Percentiles rank a stretch among this genome's conserved stretches.
Evolutionary conservation across 108 stramenopile genomes (phyloP).

Genomic region (Cyclotella atomus): DNA sequence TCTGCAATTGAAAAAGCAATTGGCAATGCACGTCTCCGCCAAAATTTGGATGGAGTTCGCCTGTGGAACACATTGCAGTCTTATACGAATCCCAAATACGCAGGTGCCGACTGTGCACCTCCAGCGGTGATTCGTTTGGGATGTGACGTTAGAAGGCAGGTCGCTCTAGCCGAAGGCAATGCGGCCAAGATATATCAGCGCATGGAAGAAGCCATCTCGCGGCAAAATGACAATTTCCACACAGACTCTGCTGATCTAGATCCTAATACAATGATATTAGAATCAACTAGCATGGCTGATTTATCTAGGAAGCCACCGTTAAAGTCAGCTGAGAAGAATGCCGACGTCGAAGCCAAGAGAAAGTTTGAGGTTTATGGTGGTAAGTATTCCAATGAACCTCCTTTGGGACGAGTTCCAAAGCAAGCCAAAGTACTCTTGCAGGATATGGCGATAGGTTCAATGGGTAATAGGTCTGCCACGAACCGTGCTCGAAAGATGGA

Average conservation of each 20-base stretch:
- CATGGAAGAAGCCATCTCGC: conserved; percentile 84
- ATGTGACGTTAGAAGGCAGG: conserved; percentile 79
- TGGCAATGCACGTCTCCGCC: conserved; percentile 72
- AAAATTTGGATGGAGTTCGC: conserved; percentile 83
- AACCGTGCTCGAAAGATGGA: conserved; percentile 22
- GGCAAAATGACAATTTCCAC: conserved; percentile 50
- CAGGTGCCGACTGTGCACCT: conserved; percentile 32
- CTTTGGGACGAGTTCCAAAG: conserved; percentile 78
- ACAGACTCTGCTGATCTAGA: conserved; percentile 33
- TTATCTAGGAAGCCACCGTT: conserved; percentile 62
- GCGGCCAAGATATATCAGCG: conserved; percentile 80
- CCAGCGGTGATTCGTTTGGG: conserved; percentile 74
- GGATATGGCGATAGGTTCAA: conserved; percentile 23
- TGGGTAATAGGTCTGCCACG: conserved; percentile 23
- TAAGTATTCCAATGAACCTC: conserved; percentile 66
- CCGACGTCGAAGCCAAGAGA: conserved; percentile 75
- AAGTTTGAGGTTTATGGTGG: conserved; percentile 80
- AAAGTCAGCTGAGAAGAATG: conserved; percentile 56
- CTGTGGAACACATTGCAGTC: conserved; percentile 73
- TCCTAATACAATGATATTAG: conserved; percentile 42
- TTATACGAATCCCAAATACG: conserved; percentile 22
- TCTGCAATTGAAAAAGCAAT: conserved; percentile 69
- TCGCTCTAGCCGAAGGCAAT: conserved; percentile 76
- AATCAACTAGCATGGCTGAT: conserved; percentile 69
- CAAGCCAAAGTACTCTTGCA: conserved; percentile 25